phyloP scores from a whole-genome alignment of 805 yeast species.

The Cyberlindnera xylosilytica region DNA sequence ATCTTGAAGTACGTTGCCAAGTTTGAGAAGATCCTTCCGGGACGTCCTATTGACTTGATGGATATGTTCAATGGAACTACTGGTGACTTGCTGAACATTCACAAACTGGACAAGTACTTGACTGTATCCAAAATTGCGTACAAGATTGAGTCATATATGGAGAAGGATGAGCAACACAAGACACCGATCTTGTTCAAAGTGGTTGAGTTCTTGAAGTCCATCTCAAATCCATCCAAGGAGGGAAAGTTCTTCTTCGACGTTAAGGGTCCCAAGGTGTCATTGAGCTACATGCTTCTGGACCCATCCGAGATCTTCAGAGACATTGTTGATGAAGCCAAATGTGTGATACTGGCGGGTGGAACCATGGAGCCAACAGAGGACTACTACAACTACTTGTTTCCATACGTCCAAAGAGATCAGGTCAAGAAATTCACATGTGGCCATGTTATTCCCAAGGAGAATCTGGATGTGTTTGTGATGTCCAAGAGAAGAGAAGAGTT shows the following conservation, averaged over 20 bases:
- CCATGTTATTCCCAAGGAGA: constrained; percentile 74
- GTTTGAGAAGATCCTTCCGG: constrained; percentile 40
- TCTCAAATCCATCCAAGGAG: constrained; percentile 73
- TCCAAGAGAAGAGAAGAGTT: constrained; percentile 31
- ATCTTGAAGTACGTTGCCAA: constrained; percentile 46
- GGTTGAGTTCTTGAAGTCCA: constrained; percentile 56
- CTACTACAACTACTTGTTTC: constrained; percentile 62
- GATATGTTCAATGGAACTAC: constrained; percentile 57
- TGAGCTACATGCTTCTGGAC: constrained; percentile 75
- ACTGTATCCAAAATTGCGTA: constrained; percentile 72
- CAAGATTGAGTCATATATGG: constrained; percentile 73
- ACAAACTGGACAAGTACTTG: constrained; percentile 62
- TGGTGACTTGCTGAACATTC: constrained; percentile 69
- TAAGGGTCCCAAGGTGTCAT: constrained; percentile 24
- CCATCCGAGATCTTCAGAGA: constrained; percentile 70
- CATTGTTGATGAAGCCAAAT: constrained; percentile 59
- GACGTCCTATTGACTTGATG: constrained; percentile 46
- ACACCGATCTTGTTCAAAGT: constrained; percentile 51
- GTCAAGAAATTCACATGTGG: constrained; percentile 68
- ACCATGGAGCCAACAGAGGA: constrained; percentile 91
- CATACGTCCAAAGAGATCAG: constrained; percentile 41
- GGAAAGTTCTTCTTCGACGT: constrained; percentile 74
- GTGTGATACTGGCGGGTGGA: constrained; percentile 87
- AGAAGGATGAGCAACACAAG: constrained; percentile 22
- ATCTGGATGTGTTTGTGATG: constrained; percentile 60